These are phyloP conservation scores for Saturnispora besseyi DNA, from an alignment of 805 yeast genomes.

Conservation along the genomic window DNA sequence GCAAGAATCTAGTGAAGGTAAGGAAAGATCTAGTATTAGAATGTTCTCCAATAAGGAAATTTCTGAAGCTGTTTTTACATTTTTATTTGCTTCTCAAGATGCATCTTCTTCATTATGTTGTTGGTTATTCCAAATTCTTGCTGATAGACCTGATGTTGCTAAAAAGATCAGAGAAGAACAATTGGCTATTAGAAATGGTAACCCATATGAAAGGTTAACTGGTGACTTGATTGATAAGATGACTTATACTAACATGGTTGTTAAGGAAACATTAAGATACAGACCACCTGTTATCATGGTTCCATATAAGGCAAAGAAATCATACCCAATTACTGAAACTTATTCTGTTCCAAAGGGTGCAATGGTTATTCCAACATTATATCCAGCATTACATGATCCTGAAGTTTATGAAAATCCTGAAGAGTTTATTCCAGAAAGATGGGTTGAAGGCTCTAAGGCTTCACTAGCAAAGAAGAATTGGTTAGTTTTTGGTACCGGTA, in stretches of 20 bases:
- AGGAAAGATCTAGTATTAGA: constrained; percentile 49
- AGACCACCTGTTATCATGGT: constrained; percentile 99
- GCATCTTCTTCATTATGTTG: constrained; percentile 96
- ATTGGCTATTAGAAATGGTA: constrained; percentile 68
- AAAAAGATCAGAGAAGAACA: constrained; percentile 89
- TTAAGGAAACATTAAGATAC: constrained; percentile 84
- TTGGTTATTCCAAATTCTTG: constrained; percentile 94
- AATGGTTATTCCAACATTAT: constrained; percentile 92
- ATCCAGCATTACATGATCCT: constrained; percentile 95
- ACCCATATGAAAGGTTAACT: constrained; percentile 51
- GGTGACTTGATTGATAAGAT: constrained; percentile 75
- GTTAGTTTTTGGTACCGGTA: constrained; percentile 96
- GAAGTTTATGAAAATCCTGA: constrained; percentile 95
- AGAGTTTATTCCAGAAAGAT: constrained; percentile 90
- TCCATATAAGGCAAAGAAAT: constrained; percentile 85
- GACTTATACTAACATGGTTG: constrained; percentile 85
- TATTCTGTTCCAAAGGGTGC: constrained; percentile 96
- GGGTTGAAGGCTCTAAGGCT: constrained; percentile 74
- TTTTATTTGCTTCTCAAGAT: constrained; percentile 95
- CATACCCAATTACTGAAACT: constrained; percentile 70
- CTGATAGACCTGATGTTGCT: constrained; percentile 90
- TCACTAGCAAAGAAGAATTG: constrained; percentile 77
- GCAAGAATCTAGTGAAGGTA: constrained; percentile 34
- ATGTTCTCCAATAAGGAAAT: constrained; percentile 86
- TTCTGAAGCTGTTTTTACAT: constrained; percentile 93